Evolutionary conservation across 2,329 filamentous ascomycete genomes (phyloP).

Genomic region (Teratosphaeriaceae sp.): DNA sequence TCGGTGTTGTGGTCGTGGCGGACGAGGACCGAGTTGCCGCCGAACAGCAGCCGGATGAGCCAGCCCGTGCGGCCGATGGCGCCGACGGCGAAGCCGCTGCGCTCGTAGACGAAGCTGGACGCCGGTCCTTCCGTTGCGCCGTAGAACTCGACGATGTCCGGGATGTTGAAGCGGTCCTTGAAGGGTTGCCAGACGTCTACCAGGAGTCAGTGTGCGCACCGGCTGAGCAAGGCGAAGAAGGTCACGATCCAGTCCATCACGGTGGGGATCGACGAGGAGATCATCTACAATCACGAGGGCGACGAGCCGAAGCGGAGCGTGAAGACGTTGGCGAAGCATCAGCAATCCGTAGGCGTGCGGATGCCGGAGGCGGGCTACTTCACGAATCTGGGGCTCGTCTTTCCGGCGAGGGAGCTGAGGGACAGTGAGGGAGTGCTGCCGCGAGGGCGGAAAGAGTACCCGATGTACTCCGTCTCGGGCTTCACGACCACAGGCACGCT

Average conservation of each 20-base stretch:
- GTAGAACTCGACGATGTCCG: slow-evolving; percentile 32
- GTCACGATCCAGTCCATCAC: slow-evolving; percentile 94
- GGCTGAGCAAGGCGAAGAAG: slow-evolving; percentile 80
- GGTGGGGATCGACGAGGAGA: slow-evolving; percentile 90
- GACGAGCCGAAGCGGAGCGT: slow-evolving; percentile 89
- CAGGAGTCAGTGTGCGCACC: not conserved
- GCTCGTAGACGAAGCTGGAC: slow-evolving; percentile 64
- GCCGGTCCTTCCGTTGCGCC: slow-evolving; percentile 48
- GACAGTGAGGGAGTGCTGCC: slow-evolving; percentile 84
- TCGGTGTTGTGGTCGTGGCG: slow-evolving; percentile 67
- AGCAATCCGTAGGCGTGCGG: slow-evolving; percentile 72
- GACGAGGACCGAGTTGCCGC: slow-evolving; percentile 51
- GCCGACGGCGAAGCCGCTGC: slow-evolving; percentile 67
- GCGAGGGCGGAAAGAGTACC: slow-evolving; percentile 78
- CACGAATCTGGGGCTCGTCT: slow-evolving; percentile 84
- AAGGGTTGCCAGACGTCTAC: slow-evolving; percentile 68
- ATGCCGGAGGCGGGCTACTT: slow-evolving; percentile 88
- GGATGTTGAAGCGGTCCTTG: slow-evolving; percentile 59
- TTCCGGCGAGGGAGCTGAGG: slow-evolving; percentile 80
- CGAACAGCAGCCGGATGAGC: slow-evolving; percentile 51
- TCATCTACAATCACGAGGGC: slow-evolving; percentile 97
- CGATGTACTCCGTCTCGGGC: slow-evolving; percentile 77
- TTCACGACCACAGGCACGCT: slow-evolving; percentile 92
- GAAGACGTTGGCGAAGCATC: slow-evolving; percentile 79
- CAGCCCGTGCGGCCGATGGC: slow-evolving; percentile 69